Evolutionary conservation across 306 rosid genomes (phyloP).

Genomic region (Crotalaria pallida): DNA sequence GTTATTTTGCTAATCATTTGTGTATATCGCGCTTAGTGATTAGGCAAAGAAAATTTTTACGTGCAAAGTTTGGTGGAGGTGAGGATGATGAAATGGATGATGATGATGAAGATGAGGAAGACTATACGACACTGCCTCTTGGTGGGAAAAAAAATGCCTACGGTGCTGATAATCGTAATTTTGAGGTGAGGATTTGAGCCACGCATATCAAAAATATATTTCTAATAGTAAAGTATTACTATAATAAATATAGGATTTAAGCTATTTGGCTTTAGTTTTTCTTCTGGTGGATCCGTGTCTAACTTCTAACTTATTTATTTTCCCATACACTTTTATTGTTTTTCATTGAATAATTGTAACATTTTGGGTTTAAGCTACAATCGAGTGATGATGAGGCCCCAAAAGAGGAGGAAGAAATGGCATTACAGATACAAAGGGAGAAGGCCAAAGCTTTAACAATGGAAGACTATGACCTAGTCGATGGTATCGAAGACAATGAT

Average conservation of each 20-base stretch:
- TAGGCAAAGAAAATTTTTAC: slow-evolving; percentile 50
- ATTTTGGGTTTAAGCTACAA: slow-evolving; percentile 39
- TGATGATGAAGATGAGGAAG: slow-evolving; percentile 60
- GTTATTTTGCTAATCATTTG: neutral
- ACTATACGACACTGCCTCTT: slow-evolving; percentile 18
- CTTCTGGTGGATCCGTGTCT: neutral
- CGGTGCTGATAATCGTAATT: slow-evolving; percentile 77
- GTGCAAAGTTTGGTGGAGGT: slow-evolving; percentile 55
- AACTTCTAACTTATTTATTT: neutral
- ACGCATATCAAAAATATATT: neutral
- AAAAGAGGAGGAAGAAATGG: slow-evolving; percentile 71
- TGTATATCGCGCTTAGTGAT: slow-evolving; percentile 43
- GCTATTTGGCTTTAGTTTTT: neutral
- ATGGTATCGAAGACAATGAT: slow-evolving; percentile 35
- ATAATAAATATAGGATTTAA: neutral
- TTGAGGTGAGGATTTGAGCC: slow-evolving; percentile 50
- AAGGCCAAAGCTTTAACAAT: slow-evolving; percentile 39
- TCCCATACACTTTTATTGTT: neutral
- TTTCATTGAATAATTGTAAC: slow-evolving; percentile 17
- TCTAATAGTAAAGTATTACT: too few relatives aligned
- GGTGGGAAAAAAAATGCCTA: slow-evolving; percentile 43
- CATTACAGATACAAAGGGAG: slow-evolving; percentile 49
- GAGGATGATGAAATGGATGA: slow-evolving; percentile 57
- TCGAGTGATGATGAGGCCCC: slow-evolving; percentile 79
- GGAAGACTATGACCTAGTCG: slow-evolving; percentile 69